Evolutionary conservation across 2,329 filamentous ascomycete species (phyloP).

Genomic region (Neofusicoccum umdonicola): DNA sequence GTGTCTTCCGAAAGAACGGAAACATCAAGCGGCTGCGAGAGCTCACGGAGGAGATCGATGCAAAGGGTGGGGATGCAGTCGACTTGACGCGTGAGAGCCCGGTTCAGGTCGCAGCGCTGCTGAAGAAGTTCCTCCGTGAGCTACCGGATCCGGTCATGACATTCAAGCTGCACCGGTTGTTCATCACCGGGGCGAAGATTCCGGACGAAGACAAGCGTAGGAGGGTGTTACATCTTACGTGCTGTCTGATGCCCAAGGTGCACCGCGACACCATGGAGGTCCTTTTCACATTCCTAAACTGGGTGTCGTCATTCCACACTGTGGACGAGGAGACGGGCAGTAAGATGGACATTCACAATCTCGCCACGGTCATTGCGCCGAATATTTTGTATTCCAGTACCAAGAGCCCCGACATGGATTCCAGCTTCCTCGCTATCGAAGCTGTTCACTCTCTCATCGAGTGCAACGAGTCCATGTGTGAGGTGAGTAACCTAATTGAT

Average conservation of each 20-base stretch:
- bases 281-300: slow-evolving; percentile 92
- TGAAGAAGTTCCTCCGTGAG: slow-evolving; percentile 94
- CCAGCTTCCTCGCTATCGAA: slow-evolving; percentile 90
- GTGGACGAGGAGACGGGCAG: slow-evolving; percentile 95
- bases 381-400: slow-evolving; percentile 79
- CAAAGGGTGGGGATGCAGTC: slow-evolving; percentile 77
- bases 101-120: slow-evolving; percentile 85
- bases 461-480: slow-evolving; percentile 93
- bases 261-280: slow-evolving; percentile 95
- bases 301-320: slow-evolving; percentile 95
- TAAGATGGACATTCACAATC: slow-evolving; percentile 98
- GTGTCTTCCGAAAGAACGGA: slow-evolving; percentile 97
- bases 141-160: slow-evolving; percentile 93
- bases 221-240: slow-evolving; percentile 83
- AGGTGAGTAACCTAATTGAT: slow-evolving; percentile 62
- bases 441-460: slow-evolving; percentile 88
- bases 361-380: slow-evolving; percentile 94
- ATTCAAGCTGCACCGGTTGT: slow-evolving; percentile 88
- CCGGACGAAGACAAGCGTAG: slow-evolving; percentile 76
- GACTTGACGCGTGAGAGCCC: slow-evolving; percentile 86
- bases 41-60: slow-evolving; percentile 80
- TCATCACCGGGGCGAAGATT: slow-evolving; percentile 86
- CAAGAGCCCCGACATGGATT: slow-evolving; percentile 57
- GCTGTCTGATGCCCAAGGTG: slow-evolving; percentile 86
- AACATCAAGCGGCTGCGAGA: slow-evolving; percentile 94